Base-by-base conservation (phyloP, 495 filamentous ascomycete genomes). In the Penicillium odoratum region DNA sequence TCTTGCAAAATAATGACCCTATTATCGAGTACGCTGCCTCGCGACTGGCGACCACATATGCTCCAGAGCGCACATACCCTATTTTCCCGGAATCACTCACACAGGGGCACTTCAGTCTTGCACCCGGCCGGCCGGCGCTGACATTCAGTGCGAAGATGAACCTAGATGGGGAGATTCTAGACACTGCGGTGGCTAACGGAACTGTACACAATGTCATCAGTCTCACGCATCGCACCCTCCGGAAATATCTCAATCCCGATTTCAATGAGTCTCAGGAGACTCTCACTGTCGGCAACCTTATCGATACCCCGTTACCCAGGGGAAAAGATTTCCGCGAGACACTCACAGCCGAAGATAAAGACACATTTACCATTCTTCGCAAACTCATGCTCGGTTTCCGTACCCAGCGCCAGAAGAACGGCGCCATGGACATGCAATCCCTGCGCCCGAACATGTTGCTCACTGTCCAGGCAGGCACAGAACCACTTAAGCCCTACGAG, bases 121-220 rank as follows among this genome's bases (percentile, higher is more conserved):
- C 77, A 0, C 69, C 81, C 5, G 75, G 83, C 38, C 80, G 87
- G 26, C 88, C 89, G 0, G 88, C 85, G 26, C 72, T 98, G 51
- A 96, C 93, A 1, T 92, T 97, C 69, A 94, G 89, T 61, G 85
- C 88, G 4, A 85, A 82, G 53, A 73, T 97, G 48, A 78, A 84
- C 62, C 72, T 78, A 16, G 72, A 81, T 4, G 94, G 92, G 9
- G 73, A 86, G 6, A 70, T 95, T 18, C 61, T 92, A 8, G 88
- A 93, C 3, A 78, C 72, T 13, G 85, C 84, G n/a, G 79, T 98
- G 38, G 75, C 80, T 4, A 85, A 88, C n/a, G 91, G 89, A 3
- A 82, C 74, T 2, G 71, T 93, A 9, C 77, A 78, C 7, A 86
- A 92, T 48, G 90, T 97, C n/a, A 74, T 87, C 21, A 85, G 83